Evolutionary conservation across 1,284 basidiomycete genomes (phyloP).

Genomic region (Boletus sp.): DNA sequence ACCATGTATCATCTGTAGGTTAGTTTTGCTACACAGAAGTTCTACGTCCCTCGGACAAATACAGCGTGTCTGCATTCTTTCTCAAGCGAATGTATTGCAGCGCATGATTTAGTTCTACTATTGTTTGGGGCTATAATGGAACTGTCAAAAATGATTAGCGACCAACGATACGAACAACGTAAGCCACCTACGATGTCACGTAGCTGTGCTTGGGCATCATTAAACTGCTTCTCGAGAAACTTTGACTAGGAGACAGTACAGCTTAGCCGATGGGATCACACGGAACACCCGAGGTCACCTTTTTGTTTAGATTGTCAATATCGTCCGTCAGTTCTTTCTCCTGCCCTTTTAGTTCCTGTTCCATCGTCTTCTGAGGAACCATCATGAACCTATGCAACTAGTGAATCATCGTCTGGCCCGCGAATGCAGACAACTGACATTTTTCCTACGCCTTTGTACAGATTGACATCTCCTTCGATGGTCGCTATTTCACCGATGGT

Average conservation of each 20-base stretch:
- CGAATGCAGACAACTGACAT: constrained; percentile 53
- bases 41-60: not conserved
- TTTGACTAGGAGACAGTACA: constrained; percentile 54
- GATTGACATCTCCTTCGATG: constrained; percentile 64
- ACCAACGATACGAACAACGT: not conserved
- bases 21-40: constrained; percentile 1
- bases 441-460: constrained; percentile 90
- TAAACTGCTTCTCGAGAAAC: constrained; percentile 87
- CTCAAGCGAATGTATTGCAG: constrained; percentile 7
- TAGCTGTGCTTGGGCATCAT: constrained; percentile 81
- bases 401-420: constrained; percentile 4
- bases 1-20: constrained; percentile 5
- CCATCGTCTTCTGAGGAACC: constrained; percentile 78
- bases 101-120: constrained; percentile 25
- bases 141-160: constrained; percentile 37
- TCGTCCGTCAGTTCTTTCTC: constrained; percentile 83
- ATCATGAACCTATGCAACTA: constrained; percentile 71
- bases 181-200: constrained; percentile 68
- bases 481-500: constrained; percentile 73
- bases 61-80: constrained; percentile 2
- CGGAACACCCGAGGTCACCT: constrained; percentile 36
- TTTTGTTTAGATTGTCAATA: constrained; percentile 74
- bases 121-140: constrained; percentile 58
- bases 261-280: constrained; percentile 4
- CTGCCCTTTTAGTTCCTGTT: constrained; percentile 65